Conservation (phyloP, 164 flowering plant species). For the Saururus chinensis region DNA sequence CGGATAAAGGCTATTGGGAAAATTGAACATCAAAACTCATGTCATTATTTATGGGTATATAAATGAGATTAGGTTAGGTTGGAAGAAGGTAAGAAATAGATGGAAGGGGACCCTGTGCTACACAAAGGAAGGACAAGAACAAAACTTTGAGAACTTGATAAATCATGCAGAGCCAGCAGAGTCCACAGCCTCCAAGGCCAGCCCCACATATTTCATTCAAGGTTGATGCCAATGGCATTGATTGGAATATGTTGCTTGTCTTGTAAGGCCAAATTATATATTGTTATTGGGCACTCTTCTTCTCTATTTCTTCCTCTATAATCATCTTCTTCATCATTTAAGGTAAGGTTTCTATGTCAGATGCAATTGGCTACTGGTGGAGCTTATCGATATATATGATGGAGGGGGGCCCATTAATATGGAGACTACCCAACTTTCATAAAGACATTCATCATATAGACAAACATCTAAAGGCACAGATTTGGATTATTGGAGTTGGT, state of each 20-base stretch:
- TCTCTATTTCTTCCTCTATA: neutral
- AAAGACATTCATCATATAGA: too few relatives aligned
- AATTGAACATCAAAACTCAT: neutral
- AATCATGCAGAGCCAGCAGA: too few relatives aligned
- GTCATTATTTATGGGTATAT: neutral
- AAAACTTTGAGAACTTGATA: neutral
- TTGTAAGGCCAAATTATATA: neutral
- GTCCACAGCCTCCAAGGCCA: too few relatives aligned
- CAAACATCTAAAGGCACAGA: too few relatives aligned
- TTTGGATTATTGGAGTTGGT: too few relatives aligned
- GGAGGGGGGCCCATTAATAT: neutral
- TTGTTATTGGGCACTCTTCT: neutral
- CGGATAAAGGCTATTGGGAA: too few relatives aligned
- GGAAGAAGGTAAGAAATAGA: neutral
- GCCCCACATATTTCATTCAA: neutral
- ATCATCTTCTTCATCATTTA: neutral
- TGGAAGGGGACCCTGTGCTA: constrained; percentile 3
- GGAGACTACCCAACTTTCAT: neutral
- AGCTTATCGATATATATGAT: neutral
- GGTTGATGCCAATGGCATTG: neutral
- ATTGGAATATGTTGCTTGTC: neutral
- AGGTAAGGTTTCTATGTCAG: neutral
- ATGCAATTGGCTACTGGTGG: neutral
- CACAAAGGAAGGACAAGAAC: neutral
- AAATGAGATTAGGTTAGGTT: neutral